phyloP scores from a whole-genome alignment of 1,284 basidiomycete genomes.

The Moniliella sp. region DNA sequence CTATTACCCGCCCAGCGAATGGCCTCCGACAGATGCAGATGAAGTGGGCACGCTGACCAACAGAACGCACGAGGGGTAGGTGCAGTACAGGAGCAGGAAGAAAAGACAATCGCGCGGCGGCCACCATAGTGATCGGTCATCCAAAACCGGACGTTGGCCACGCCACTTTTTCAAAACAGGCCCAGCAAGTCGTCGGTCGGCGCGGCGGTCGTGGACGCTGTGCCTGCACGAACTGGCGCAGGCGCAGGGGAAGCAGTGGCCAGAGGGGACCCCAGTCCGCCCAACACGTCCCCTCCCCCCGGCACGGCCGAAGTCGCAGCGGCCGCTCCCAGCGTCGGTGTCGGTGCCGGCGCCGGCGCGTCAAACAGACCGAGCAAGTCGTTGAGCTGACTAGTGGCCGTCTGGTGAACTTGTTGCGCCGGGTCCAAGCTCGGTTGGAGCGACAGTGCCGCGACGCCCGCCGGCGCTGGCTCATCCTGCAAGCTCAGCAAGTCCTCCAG shows the following conservation, averaged over 20 bases:
- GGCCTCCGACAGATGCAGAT: too few relatives aligned
- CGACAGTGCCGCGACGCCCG: constrained; percentile 2
- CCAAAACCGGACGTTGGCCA: too few relatives aligned
- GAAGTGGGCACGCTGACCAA: too few relatives aligned
- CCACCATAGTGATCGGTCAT: too few relatives aligned
- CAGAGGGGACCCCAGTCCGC: constrained; percentile 3
- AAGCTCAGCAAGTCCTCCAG: constrained; percentile 17
- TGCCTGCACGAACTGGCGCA: neutral
- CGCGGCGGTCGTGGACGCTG: constrained; percentile 1
- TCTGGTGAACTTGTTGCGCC: neutral
- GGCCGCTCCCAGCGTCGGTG: too few relatives aligned
- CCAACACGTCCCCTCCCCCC: constrained; percentile 9
- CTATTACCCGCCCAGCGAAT: too few relatives aligned
- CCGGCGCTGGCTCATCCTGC: neutral
- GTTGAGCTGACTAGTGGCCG: constrained; percentile 8
- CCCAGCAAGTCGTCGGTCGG: constrained; percentile 9
- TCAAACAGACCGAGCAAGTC: constrained; percentile 21
- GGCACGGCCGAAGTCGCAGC: constrained; percentile 14
- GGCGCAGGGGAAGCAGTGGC: neutral
- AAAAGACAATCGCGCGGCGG: too few relatives aligned
- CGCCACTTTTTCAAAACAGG: constrained; percentile 13
- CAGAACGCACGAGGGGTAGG: too few relatives aligned
- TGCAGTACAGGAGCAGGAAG: too few relatives aligned
- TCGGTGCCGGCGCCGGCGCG: too few relatives aligned
- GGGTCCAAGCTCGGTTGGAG: neutral